phyloP scores from a whole-genome alignment of 192 early-diverging fungal genomes.

The Mycoemilia scoparia region DNA sequence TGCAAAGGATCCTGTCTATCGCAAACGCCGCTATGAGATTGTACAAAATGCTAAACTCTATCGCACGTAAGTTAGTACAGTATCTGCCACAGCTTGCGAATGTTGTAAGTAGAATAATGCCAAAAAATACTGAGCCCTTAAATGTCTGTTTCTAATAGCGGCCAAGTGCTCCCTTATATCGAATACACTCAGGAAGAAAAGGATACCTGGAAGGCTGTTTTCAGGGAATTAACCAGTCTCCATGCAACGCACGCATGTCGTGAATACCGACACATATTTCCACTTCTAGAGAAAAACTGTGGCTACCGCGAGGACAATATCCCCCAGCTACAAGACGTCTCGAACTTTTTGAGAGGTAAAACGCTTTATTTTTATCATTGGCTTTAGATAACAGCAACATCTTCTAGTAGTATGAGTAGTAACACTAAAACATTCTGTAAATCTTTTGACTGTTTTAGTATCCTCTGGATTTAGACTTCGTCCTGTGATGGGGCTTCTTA shows the following conservation, averaged over 20 bases:
- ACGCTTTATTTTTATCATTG: slow-evolving; percentile 1
- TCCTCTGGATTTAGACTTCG: slow-evolving; percentile 89
- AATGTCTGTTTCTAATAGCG: too few relatives aligned
- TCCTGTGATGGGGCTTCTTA: slow-evolving; percentile 85
- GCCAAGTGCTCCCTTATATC: slow-evolving; percentile 59
- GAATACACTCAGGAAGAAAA: slow-evolving; percentile 66
- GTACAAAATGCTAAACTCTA: slow-evolving; percentile 67
- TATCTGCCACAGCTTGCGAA: too few relatives aligned
- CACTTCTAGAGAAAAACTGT: slow-evolving; percentile 79
- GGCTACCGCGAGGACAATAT: slow-evolving; percentile 67
- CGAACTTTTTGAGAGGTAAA: slow-evolving; percentile 77
- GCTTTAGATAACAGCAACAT: too few relatives aligned
- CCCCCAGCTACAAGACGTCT: slow-evolving; percentile 78
- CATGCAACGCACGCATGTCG: slow-evolving; percentile 78
- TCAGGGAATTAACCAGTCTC: slow-evolving; percentile 50
- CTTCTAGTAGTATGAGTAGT: slow-evolving; percentile 17
- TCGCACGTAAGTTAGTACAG: too few relatives aligned
- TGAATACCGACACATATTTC: slow-evolving; percentile 80
- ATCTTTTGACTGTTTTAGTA: too few relatives aligned
- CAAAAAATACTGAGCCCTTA: too few relatives aligned
- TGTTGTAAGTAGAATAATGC: too few relatives aligned
- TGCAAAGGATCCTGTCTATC: slow-evolving; percentile 69
- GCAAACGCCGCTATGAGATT: slow-evolving; percentile 65
- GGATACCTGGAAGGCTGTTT: slow-evolving; percentile 70
- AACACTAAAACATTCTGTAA: too few relatives aligned